Conservation (phyloP, 176 grass and related monocot genomes). For the Aegilops sharonensis region DNA sequence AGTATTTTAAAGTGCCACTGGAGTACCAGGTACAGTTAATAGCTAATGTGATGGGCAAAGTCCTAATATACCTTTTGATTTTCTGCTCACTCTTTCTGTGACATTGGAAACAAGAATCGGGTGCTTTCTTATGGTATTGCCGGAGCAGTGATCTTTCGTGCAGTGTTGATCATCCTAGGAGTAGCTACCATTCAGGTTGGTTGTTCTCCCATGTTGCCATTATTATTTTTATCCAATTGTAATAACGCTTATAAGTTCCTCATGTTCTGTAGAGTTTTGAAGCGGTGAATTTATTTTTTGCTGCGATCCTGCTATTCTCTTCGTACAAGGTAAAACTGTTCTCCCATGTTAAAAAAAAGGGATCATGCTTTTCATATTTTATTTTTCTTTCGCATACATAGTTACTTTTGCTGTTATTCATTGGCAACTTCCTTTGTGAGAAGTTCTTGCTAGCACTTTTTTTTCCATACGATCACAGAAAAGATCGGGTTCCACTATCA, state of each 20-base stretch:
- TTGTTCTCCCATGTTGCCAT: constrained; percentile 17
- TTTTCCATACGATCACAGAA: no score
- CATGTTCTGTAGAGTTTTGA: constrained; percentile 84
- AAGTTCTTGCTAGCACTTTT: constrained; percentile 6
- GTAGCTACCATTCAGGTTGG: constrained; percentile 83
- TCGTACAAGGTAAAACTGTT: constrained; percentile 83
- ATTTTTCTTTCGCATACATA: background rate
- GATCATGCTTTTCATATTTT: constrained; percentile 17
- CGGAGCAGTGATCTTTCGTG: constrained; percentile 84
- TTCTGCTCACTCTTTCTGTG: constrained; percentile 34
- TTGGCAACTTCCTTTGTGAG: constrained; percentile 23
- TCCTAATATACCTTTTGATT: constrained; percentile 18
- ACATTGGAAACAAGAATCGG: constrained; percentile 57
- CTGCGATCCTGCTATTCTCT: constrained; percentile 81
- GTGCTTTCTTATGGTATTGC: constrained; percentile 99
- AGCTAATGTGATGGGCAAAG: constrained; percentile 1
- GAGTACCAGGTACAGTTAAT: constrained; percentile 66
- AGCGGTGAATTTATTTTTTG: constrained; percentile 84
- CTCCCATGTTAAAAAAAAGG: background rate
- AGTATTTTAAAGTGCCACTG: constrained; percentile 89
- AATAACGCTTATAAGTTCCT: constrained; percentile 18
- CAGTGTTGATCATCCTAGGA: constrained; percentile 80
- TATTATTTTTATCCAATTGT: background rate
- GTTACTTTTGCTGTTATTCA: constrained; percentile 5
- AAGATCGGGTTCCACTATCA: no score